A percentile compares a stretch with the other conserved stretches of the same genome.
Evolutionary conservation across 306 rosid genomes (phyloP).

Genomic region (Hippophae gyantsensis): DNA sequence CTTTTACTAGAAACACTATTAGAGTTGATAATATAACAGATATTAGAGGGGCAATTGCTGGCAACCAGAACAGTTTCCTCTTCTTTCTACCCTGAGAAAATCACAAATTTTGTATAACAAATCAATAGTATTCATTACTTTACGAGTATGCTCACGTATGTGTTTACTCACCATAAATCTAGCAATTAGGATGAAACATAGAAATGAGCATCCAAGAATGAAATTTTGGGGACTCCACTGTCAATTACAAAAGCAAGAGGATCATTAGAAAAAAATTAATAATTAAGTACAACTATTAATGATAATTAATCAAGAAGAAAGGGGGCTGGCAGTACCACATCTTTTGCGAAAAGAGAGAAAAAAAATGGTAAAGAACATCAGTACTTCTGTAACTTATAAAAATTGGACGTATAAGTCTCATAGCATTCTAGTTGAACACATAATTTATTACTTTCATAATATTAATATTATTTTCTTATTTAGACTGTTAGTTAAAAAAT

Average conservation of each 20-base stretch:
- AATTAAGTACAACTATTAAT: too few relatives aligned
- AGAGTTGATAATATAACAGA: constrained; percentile 64
- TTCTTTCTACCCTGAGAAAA: constrained; percentile 47
- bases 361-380: too few relatives aligned
- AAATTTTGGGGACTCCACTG: constrained; percentile 72
- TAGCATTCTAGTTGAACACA: too few relatives aligned
- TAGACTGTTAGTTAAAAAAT: too few relatives aligned
- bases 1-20: constrained; percentile 57
- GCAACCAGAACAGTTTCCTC: constrained; percentile 63
- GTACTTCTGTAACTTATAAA: too few relatives aligned
- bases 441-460: too few relatives aligned
- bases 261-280: background rate
- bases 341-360: too few relatives aligned
- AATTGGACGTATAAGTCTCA: too few relatives aligned
- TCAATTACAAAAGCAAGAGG: background rate
- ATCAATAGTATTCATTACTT: background rate
- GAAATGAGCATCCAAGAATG: constrained; percentile 58
- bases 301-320: background rate
- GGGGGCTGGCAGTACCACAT: too few relatives aligned
- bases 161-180: constrained; percentile 49
- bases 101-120: background rate
- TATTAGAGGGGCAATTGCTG: constrained; percentile 75
- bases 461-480: too few relatives aligned
- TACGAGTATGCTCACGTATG: constrained; percentile 5
- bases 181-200: constrained; percentile 48